A percentile compares a stretch with the other conserved stretches of the same genome.
These are phyloP conservation scores for Crithidia sp. DNA, from an alignment of 208 protist species.

Conservation along the genomic window DNA sequence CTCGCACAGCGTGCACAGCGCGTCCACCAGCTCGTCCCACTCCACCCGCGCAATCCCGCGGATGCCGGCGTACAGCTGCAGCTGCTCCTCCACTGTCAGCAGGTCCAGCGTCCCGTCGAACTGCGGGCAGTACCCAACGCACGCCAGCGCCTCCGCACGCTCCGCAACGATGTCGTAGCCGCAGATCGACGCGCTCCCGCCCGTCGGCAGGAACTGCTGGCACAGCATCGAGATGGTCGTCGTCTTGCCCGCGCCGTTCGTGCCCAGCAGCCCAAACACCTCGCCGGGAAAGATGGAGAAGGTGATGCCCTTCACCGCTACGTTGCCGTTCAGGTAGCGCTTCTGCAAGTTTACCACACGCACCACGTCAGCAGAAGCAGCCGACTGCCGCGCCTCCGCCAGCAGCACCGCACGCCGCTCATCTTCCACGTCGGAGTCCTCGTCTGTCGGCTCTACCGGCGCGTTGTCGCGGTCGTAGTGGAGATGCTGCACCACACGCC, in stretches of 20 bases:
- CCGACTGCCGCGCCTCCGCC: slow-evolving; percentile 17
- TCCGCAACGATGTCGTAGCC: slow-evolving; percentile 50
- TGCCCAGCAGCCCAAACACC: slow-evolving; percentile 69
- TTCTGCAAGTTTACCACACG: slow-evolving; percentile 46
- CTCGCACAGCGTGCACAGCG: slow-evolving; percentile 74
- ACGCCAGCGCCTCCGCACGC: slow-evolving; percentile 53
- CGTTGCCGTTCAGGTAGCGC: slow-evolving; percentile 25
- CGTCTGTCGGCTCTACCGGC: slow-evolving; percentile 8
- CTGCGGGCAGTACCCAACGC: slow-evolving; percentile 96
- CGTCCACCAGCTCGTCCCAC: slow-evolving; percentile 41
- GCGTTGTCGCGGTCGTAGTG: not conserved
- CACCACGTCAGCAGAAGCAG: slow-evolving; percentile 26
- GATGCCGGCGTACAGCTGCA: slow-evolving; percentile 54
- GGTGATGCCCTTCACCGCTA: slow-evolving; percentile 50
- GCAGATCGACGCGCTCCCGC: slow-evolving; percentile 68
- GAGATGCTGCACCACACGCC: slow-evolving; percentile 9
- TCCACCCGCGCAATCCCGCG: slow-evolving; percentile 56
- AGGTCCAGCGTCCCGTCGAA: slow-evolving; percentile 94
- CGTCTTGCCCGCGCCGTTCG: slow-evolving; percentile 91
- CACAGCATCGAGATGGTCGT: slow-evolving; percentile 84
- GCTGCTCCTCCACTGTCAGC: slow-evolving; percentile 93
- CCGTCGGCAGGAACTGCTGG: slow-evolving; percentile 73
- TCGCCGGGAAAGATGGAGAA: slow-evolving; percentile 61
- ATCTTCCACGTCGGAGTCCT: slow-evolving; percentile 52
- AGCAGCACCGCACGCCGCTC: slow-evolving; percentile 40